A percentile compares a stretch with the other conserved stretches of the same genome.
Conservation (phyloP, 352 stramenopile species). For the Pythium folliculosum region DNA sequence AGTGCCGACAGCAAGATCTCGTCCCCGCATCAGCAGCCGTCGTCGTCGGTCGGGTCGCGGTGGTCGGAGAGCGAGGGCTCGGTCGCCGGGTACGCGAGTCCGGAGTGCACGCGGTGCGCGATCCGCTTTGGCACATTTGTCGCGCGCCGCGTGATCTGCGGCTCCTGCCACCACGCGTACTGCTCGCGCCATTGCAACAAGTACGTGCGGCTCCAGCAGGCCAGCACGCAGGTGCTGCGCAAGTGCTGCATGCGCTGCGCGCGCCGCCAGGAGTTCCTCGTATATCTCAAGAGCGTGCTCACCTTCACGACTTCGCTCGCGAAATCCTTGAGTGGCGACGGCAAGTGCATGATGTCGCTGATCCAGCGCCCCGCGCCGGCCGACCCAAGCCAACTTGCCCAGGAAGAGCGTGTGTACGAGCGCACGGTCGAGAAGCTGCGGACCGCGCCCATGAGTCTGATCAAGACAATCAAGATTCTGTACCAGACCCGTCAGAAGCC, state of each 20-base stretch:
- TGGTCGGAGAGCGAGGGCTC: slow-evolving; percentile 17
- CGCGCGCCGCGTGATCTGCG: slow-evolving; percentile 52
- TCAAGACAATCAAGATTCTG: slow-evolving; percentile 77
- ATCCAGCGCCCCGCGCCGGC: slow-evolving; percentile 9
- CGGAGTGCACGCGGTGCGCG: slow-evolving; percentile 47
- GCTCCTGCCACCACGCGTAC: slow-evolving; percentile 56
- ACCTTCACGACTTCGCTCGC: slow-evolving; percentile 42
- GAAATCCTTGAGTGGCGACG: slow-evolving; percentile 19
- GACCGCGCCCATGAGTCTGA: slow-evolving; percentile 64
- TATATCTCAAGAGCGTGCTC: slow-evolving; percentile 38
- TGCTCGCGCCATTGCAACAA: slow-evolving; percentile 62
- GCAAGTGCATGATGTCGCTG: slow-evolving; percentile 20
- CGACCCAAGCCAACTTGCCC: slow-evolving; percentile 1
- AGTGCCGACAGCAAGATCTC: neutral
- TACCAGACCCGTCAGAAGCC: slow-evolving; percentile 76
- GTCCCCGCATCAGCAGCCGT: slow-evolving; percentile 13
- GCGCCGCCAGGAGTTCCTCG: slow-evolving; percentile 59
- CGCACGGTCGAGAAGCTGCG: slow-evolving; percentile 56
- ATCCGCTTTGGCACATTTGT: slow-evolving; percentile 58
- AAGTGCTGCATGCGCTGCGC: slow-evolving; percentile 59
- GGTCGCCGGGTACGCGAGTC: neutral
- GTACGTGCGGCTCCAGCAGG: slow-evolving; percentile 48
- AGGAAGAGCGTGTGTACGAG: slow-evolving; percentile 38
- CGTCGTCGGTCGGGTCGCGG: slow-evolving; percentile 22
- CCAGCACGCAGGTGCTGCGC: slow-evolving; percentile 36